These are phyloP conservation scores for Hysterangium stoloniferum DNA, from an alignment of 768 basidiomycete species.

Conservation along the genomic window DNA sequence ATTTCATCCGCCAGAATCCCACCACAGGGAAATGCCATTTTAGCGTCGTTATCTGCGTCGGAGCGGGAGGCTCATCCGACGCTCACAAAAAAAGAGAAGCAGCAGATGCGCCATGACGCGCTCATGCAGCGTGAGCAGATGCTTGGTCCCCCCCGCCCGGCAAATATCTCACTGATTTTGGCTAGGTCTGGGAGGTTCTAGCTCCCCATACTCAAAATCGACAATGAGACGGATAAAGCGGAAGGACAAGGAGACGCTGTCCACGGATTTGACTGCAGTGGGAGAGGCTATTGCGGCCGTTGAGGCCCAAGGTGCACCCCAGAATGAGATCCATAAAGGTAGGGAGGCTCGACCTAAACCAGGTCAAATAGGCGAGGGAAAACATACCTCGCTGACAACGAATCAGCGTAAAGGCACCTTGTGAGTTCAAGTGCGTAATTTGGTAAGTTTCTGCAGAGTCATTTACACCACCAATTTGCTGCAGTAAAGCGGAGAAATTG, in stretches of 20 bases:
- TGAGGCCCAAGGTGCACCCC: constrained; percentile 6
- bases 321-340: neutral
- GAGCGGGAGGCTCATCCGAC: no score
- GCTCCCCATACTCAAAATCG: constrained; percentile 59
- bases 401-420: constrained; percentile 59
- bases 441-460: neutral
- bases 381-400: constrained; percentile 46
- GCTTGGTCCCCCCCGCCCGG: neutral
- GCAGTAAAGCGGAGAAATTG: constrained; percentile 57
- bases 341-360: constrained; percentile 18
- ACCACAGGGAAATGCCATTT: constrained; percentile 37
- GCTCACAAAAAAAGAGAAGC: constrained; percentile 60
- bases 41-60: constrained; percentile 26
- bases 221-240: constrained; percentile 64
- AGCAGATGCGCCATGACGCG: constrained; percentile 54
- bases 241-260: constrained; percentile 38
- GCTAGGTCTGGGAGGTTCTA: constrained; percentile 43
- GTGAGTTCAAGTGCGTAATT: constrained; percentile 35
- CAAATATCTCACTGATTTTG: neutral
- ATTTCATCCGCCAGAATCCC: no score
- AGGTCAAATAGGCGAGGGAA: constrained; percentile 64
- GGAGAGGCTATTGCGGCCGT: constrained; percentile 21
- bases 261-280: constrained; percentile 27
- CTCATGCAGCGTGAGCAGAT: constrained; percentile 53
- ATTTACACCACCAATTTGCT: constrained; percentile 1